phyloP scores from a whole-genome alignment of 106 monocot species.

The Dioscorea dumetorum region DNA sequence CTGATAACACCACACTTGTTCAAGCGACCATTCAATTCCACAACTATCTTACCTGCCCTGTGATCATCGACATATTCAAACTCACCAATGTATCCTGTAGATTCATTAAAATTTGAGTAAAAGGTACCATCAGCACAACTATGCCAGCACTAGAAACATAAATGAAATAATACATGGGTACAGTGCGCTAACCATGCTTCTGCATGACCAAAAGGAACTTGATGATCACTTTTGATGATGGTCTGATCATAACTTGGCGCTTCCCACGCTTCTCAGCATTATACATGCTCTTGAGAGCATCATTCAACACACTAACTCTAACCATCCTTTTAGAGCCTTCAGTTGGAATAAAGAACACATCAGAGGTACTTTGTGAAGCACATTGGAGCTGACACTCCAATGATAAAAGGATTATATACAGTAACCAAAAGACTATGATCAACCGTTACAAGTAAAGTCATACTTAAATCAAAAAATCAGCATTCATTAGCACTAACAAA shows the following conservation, averaged over 20 bases:
- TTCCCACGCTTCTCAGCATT: conserved; percentile 73
- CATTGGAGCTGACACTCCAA: not conserved
- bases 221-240: conserved; percentile 71
- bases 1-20: conserved; percentile 70
- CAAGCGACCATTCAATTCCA: conserved; percentile 54
- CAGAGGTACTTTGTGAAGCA: not conserved
- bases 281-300: conserved; percentile 76
- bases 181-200: conserved; percentile 43
- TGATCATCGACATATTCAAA: conserved; percentile 72
- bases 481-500: not conserved
- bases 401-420: not conserved
- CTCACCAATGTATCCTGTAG: conserved; percentile 54
- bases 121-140: not conserved
- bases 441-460: not conserved
- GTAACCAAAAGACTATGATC: not conserved
- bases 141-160: no score
- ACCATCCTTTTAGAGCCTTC: conserved; percentile 28
- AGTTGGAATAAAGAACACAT: not conserved
- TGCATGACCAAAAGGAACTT: conserved; percentile 75
- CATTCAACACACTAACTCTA: conserved; percentile 61
- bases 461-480: not conserved
- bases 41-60: conserved; percentile 60
- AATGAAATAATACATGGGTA: no score
- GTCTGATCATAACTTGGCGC: conserved; percentile 59
- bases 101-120: not conserved